phyloP scores from a whole-genome alignment of 2,329 filamentous ascomycete genomes.

The Parascedosporium putredinis region DNA sequence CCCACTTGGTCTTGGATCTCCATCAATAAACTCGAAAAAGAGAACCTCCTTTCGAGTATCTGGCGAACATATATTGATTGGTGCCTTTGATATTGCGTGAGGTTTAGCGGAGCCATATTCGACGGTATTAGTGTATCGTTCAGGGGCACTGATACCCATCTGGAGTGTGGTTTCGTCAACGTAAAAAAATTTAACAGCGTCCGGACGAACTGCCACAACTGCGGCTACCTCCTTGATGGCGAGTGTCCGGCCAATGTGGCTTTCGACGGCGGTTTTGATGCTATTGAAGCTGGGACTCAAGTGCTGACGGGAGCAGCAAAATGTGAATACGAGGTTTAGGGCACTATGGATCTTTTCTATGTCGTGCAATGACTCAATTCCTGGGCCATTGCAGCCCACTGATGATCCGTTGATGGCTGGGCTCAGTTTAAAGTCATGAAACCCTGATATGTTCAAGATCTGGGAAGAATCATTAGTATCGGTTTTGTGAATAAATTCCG shows the following conservation, averaged over 20 bases:
- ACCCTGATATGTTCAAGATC: no score
- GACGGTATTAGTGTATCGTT: conserved; percentile 54
- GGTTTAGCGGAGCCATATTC: no score
- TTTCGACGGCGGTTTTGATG: conserved; percentile 74
- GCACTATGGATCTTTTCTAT: conserved; percentile 72
- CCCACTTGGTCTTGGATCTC: conserved; percentile 69
- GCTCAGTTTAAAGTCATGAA: not conserved
- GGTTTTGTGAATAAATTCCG: no score
- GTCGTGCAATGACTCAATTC: conserved; percentile 56
- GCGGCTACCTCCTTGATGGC: conserved; percentile 70
- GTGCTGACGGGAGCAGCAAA: conserved; percentile 87
- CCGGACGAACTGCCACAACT: conserved; percentile 67
- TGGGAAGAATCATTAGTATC: no score
- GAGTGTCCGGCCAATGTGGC: conserved; percentile 63
- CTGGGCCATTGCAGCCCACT: no score
- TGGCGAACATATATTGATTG: no score
- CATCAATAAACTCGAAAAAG: conserved; percentile 87
- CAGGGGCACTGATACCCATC: conserved; percentile 62
- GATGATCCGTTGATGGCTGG: not conserved
- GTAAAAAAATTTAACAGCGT: conserved; percentile 72
- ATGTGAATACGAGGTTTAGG: conserved; percentile 87
- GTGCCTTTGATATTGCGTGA: no score
- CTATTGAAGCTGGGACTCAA: conserved; percentile 86
- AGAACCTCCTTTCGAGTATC: conserved; percentile 48
- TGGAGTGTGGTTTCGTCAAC: conserved; percentile 77